Evolutionary conservation across 441 rosid genomes (phyloP).

Genomic region (Aleurites moluccanus): DNA sequence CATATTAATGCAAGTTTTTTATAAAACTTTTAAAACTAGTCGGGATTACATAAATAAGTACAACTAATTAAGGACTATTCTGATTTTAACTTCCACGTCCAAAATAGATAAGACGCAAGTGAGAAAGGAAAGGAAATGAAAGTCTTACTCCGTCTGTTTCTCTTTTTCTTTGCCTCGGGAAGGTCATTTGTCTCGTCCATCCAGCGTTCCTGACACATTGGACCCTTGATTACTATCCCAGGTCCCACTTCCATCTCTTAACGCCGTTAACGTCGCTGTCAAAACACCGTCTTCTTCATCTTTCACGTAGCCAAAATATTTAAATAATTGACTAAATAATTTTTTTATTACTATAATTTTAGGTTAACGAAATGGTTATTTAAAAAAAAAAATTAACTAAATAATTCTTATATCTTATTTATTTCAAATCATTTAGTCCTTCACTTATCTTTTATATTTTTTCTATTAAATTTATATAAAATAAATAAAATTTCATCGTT

Average conservation of each 20-base stretch:
- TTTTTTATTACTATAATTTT: neutral
- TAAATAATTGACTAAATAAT: neutral
- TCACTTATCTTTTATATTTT: too few species aligned
- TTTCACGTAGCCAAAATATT: too few species aligned
- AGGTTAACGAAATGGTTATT: too few species aligned
- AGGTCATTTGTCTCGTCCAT: slow-evolving; percentile 15
- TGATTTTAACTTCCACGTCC: neutral
- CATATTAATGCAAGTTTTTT: too few species aligned
- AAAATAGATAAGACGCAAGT: neutral
- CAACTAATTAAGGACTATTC: neutral
- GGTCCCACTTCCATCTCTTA: slow-evolving; percentile 6
- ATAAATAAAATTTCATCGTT: too few species aligned
- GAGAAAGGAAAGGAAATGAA: neutral
- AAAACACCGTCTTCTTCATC: neutral
- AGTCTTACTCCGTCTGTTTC: neutral
- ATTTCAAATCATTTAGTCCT: too few species aligned
- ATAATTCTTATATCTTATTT: too few species aligned
- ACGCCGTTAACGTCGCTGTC: slow-evolving; percentile 36
- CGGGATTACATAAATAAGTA: too few species aligned
- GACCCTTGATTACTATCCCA: neutral
- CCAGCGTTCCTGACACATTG: neutral
- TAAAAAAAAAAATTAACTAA: too few species aligned
- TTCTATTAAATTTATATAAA: too few species aligned
- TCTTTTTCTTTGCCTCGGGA: slow-evolving; percentile 11
- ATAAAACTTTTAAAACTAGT: too few species aligned